phyloP scores from a whole-genome alignment of 2,329 filamentous ascomycete genomes.

The Cercospora sp. region DNA sequence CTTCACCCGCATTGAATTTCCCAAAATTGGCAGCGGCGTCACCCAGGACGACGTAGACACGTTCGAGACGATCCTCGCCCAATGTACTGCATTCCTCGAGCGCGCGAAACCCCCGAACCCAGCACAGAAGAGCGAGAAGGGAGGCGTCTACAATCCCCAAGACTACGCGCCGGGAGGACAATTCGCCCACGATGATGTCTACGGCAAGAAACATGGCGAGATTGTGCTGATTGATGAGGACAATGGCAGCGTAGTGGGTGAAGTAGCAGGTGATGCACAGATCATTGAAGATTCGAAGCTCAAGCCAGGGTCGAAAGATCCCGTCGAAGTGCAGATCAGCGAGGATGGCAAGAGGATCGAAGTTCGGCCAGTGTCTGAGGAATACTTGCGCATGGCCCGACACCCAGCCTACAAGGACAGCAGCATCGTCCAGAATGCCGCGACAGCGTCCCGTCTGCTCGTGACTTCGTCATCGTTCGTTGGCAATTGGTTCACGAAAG shows the following conservation, averaged over 20 bases:
- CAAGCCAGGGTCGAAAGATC: conserved; percentile 86
- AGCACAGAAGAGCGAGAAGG: conserved; percentile 35
- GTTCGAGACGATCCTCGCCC: conserved; percentile 96
- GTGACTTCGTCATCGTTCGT: conserved; percentile 83
- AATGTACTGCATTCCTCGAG: conserved; percentile 94
- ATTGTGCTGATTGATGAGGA: conserved; percentile 95
- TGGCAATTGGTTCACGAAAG: conserved; percentile 71
- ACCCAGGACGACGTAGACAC: conserved; percentile 92
- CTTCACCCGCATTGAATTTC: conserved; percentile 93
- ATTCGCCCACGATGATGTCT: conserved; percentile 56
- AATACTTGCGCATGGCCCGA: conserved; percentile 73
- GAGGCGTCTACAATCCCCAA: conserved; percentile 70
- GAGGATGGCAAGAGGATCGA: conserved; percentile 67
- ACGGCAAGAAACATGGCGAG: conserved; percentile 58
- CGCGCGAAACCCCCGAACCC: conserved; percentile 65
- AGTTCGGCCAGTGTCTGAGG: conserved; percentile 66
- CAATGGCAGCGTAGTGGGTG: conserved; percentile 91
- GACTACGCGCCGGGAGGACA: conserved; percentile 72
- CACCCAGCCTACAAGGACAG: conserved; percentile 93
- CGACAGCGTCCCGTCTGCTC: conserved; percentile 84
- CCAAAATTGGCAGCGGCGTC: conserved; percentile 67
- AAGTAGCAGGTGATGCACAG: conserved; percentile 79
- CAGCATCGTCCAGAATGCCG: conserved; percentile 80
- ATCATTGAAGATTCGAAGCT: conserved; percentile 75
- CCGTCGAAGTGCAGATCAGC: conserved; percentile 76